These are phyloP conservation scores for Agrostemma githago DNA, from an alignment of 148 eudicot species.

Conservation along the genomic window DNA sequence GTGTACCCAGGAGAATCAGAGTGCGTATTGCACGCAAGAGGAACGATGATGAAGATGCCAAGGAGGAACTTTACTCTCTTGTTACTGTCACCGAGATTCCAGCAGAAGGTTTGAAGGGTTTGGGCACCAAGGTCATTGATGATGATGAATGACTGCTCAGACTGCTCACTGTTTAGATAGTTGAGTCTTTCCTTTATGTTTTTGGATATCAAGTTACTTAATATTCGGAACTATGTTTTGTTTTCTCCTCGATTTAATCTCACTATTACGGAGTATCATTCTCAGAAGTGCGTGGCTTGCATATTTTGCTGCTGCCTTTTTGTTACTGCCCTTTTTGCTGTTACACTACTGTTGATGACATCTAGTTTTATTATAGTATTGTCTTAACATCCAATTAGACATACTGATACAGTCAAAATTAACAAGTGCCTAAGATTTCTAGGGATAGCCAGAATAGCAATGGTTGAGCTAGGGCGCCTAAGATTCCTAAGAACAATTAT, in stretches of 20 bases:
- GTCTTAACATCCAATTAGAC: too few species aligned
- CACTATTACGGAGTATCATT: neutral
- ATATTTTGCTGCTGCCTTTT: neutral
- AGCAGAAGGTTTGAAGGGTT: slow-evolving; percentile 67
- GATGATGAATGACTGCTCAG: slow-evolving; percentile 53
- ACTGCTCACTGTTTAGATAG: slow-evolving; percentile 13
- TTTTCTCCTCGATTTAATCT: neutral
- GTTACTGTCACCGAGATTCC: slow-evolving; percentile 86
- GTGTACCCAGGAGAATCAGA: slow-evolving; percentile 82
- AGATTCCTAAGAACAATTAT: too few species aligned
- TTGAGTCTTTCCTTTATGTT: neutral
- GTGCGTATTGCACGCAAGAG: slow-evolving; percentile 90
- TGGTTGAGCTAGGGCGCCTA: too few species aligned
- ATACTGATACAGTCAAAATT: too few species aligned
- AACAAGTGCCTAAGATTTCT: too few species aligned
- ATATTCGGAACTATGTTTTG: slow-evolving; percentile 17
- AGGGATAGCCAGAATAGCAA: too few species aligned
- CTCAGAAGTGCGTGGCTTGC: neutral
- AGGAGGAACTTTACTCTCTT: slow-evolving; percentile 91
- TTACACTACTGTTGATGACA: too few species aligned
- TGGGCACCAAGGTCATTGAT: slow-evolving; percentile 80
- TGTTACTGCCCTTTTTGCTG: too few species aligned
- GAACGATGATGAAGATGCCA: slow-evolving; percentile 91
- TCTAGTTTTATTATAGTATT: too few species aligned
- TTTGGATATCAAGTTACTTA: slow-evolving; percentile 12